Percentiles rank a stretch among this genome's conserved stretches.
phyloP scores from a whole-genome alignment of 345 rosid genomes.

The Eucalyptus leucophloia region DNA sequence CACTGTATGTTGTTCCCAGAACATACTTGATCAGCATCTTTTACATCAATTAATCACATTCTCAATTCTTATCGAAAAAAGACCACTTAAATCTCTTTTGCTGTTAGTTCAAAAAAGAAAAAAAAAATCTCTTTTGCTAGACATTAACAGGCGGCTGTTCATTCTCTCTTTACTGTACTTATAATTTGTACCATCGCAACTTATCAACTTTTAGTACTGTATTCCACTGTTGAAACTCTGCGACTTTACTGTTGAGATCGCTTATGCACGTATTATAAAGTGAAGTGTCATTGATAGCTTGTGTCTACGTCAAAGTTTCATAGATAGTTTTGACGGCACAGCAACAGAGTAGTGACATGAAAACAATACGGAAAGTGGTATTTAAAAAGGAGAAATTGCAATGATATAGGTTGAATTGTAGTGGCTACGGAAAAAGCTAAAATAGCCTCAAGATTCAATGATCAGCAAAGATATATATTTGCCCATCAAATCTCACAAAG shows the following conservation, averaged over 20 bases:
- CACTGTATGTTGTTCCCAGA: not conserved
- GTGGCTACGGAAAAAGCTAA: not conserved
- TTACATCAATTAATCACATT: not conserved
- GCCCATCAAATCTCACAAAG: not conserved
- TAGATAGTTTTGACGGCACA: not conserved
- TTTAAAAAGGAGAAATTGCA: not conserved
- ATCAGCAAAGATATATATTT: not conserved
- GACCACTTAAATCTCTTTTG: not conserved
- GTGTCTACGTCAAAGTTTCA: not conserved
- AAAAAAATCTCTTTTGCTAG: too few species aligned
- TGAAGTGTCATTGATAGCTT: not conserved
- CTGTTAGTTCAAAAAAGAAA: too few species aligned
- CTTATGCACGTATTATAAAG: not conserved
- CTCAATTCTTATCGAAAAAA: not conserved
- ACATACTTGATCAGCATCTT: not conserved
- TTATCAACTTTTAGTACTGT: not conserved
- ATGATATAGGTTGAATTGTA: not conserved
- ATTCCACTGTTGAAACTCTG: not conserved
- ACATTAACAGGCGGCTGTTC: not conserved
- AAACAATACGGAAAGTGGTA: not conserved
- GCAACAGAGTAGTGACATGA: not conserved
- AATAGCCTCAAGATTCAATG: not conserved
- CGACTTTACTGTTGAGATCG: not conserved
- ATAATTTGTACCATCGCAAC: not conserved
- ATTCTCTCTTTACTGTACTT: not conserved